Evolutionary conservation across 495 filamentous ascomycete genomes (phyloP).

Genomic region (Pseudomonodictys pantanalensis): DNA sequence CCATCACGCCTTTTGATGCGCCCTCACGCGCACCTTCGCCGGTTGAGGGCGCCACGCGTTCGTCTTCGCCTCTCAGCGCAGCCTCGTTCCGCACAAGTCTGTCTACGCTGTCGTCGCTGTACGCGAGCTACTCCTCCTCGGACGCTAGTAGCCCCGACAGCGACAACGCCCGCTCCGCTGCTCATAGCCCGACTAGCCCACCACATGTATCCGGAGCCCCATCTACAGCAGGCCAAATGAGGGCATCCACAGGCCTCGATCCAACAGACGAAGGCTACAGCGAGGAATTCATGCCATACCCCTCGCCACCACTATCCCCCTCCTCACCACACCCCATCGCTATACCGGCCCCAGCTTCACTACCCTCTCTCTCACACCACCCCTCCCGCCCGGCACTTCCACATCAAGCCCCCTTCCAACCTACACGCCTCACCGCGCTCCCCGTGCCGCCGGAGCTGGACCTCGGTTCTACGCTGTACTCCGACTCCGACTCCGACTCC

Average conservation of each 20-base stretch:
- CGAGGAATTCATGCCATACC: slow-evolving; percentile 14
- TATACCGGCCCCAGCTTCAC: neutral
- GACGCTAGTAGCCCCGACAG: neutral
- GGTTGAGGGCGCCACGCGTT: neutral
- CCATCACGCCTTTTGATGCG: neutral
- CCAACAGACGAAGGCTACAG: too few species aligned
- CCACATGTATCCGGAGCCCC: slow-evolving; percentile 9
- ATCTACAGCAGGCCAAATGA: neutral
- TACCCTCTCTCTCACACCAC: neutral
- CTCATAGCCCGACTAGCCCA: slow-evolving; percentile 7
- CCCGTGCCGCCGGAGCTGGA: too few species aligned
- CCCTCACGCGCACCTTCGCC: neutral
- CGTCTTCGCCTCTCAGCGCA: neutral
- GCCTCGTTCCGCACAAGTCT: neutral
- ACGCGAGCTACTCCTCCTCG: neutral
- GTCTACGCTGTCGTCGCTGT: neutral
- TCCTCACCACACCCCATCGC: neutral
- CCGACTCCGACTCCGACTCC: neutral
- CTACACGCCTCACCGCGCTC: too few species aligned
- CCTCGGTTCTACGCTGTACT: neutral
- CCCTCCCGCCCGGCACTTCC: neutral
- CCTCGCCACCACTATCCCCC: slow-evolving; percentile 15
- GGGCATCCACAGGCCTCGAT: too few species aligned
- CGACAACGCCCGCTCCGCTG: neutral
- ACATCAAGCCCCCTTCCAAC: too few species aligned